Evolutionary conservation across 75 land plant genomes (phyloP).

Genomic region (Cunninghamia lanceolata): DNA sequence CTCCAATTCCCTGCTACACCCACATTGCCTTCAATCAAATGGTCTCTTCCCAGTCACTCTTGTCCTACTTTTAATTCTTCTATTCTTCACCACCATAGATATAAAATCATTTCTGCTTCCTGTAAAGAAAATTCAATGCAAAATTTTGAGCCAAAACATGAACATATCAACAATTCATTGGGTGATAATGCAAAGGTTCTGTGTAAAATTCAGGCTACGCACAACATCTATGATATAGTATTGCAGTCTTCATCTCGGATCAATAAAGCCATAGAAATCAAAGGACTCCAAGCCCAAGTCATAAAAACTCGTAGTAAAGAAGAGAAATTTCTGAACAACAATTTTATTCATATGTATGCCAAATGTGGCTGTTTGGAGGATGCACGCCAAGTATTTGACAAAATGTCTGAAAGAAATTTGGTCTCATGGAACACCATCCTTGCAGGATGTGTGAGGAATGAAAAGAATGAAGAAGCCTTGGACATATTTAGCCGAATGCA

Average conservation of each 20-base stretch:
- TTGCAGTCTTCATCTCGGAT: neutral
- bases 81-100: neutral
- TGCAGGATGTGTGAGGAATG: constrained; percentile 35
- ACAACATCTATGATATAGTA: neutral
- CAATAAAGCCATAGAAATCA: constrained; percentile 10
- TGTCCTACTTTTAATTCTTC: neutral
- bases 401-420: constrained; percentile 25
- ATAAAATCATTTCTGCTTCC: neutral
- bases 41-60: neutral
- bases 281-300: constrained; percentile 37
- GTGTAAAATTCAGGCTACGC: neutral
- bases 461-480: constrained; percentile 19
- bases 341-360: constrained; percentile 51
- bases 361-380: constrained; percentile 44
- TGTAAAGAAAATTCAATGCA: neutral
- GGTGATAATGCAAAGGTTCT: neutral
- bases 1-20: neutral
- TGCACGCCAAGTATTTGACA: constrained; percentile 38
- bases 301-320: constrained; percentile 20
- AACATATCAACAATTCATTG: neutral
- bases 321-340: constrained; percentile 32
- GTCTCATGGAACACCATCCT: constrained; percentile 63
- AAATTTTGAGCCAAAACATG: neutral
- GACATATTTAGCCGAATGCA: constrained; percentile 27
- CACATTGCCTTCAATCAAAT: neutral